These are phyloP conservation scores for Sinapis alba DNA, from an alignment of 441 rosid species.

Conservation along the genomic window DNA sequence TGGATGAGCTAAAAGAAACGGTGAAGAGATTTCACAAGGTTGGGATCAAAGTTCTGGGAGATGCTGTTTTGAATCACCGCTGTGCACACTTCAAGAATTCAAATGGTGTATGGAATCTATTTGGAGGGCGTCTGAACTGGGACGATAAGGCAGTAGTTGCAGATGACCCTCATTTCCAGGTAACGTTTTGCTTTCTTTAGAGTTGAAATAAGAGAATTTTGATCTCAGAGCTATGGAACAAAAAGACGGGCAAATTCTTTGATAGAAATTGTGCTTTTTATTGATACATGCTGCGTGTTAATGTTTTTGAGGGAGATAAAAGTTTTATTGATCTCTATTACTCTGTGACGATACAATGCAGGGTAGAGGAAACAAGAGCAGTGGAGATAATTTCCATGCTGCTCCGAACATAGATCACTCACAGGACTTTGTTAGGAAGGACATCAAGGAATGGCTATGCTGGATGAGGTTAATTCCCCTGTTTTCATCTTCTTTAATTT, in stretches of 20 bases:
- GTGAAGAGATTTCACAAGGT: slow-evolving; percentile 68
- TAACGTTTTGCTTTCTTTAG: slow-evolving; percentile 30
- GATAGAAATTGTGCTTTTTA: background rate
- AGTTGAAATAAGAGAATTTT: background rate
- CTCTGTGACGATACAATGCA: slow-evolving; percentile 36
- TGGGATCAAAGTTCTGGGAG: slow-evolving; percentile 85
- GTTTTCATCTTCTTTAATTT: background rate
- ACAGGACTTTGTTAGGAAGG: slow-evolving; percentile 93
- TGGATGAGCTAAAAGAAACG: slow-evolving; percentile 81
- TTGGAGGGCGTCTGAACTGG: slow-evolving; percentile 97
- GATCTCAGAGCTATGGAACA: background rate
- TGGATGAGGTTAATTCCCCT: slow-evolving; percentile 77
- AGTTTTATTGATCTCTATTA: slow-evolving; percentile 20
- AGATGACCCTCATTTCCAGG: slow-evolving; percentile 99
- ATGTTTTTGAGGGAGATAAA: background rate
- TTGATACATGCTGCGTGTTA: background rate
- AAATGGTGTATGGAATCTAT: slow-evolving; percentile 93
- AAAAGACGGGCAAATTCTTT: slow-evolving; percentile 6
- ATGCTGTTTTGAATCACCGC: slow-evolving; percentile 94
- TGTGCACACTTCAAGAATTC: slow-evolving; percentile 86
- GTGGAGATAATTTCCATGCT: slow-evolving; percentile 98
- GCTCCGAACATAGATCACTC: slow-evolving; percentile 99
- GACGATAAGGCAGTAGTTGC: slow-evolving; percentile 93
- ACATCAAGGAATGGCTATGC: slow-evolving; percentile 88
- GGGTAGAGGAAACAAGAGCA: slow-evolving; percentile 98